Base-by-base conservation (phyloP, 163 green algal genomes). In the Chlamydomonas reinhardtii region DNA sequence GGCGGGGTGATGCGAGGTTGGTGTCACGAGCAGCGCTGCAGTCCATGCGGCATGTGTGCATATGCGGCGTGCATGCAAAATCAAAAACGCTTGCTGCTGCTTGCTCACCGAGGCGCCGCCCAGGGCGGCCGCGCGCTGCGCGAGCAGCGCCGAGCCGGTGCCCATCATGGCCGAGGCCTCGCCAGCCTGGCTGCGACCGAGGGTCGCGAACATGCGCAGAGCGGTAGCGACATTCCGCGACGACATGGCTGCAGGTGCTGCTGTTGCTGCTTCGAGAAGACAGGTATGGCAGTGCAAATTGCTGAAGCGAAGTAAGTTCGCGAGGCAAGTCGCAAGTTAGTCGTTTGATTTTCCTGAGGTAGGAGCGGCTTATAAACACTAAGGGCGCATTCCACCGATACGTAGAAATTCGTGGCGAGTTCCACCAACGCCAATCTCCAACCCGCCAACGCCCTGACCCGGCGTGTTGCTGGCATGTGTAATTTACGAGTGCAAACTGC, bases 61-160 rank as follows among this genome's bases (percentile, higher is more conserved):
- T 35, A 15, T 19, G 62, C 25, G 25, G 62, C 27, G 22, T 70
- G 62, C 62, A 35, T 34, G 64, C 64, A 71, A 37, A 16, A 34
- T 20, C 64, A 71, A 35, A 35, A 0, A 71, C 27, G 29, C 29
- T 71, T 71, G 64, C 64, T 71, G 29, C 64, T 71, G 64, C 27
- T 69, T 4, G 16, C 62, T 71, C 29, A 71, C 64, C 61, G 61
- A 66, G 61, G 61, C 61, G 61, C 61, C 61, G 61, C 61, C 61
- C 61, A 66, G 61, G 61, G 61, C 61, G 61, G 61, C 61, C 61
- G 61, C 61, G 61, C 64, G 64, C 64, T 71, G 64, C 64, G 64
- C 64, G 64, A 71, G 64, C 64, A 71, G 27, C 29, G 64, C 4
- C 61, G 61, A 66, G 61, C 61, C 61, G 61, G 61, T 66, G 61